phyloP scores from a whole-genome alignment of 257 asterid species.

The Euphrasia confusa region DNA sequence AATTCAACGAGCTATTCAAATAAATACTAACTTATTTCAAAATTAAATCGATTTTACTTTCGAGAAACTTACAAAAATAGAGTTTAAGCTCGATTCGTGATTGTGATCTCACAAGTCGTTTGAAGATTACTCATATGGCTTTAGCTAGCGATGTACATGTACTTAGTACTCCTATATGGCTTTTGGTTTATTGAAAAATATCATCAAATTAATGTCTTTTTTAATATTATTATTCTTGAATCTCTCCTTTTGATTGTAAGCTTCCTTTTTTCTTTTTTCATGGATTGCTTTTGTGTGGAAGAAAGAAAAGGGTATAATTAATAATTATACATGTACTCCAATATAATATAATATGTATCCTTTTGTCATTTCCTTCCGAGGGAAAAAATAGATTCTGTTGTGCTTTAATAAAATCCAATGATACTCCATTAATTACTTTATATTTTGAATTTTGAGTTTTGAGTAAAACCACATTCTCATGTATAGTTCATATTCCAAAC shows the following conservation, averaged over 20 bases:
- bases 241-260: not conserved
- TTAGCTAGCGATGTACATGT: too few relatives aligned
- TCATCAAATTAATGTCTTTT: not conserved
- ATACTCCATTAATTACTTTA: not conserved
- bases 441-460: not conserved
- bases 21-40: too few relatives aligned
- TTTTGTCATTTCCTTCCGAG: slow-evolving; percentile 7
- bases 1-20: too few relatives aligned
- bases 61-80: too few relatives aligned
- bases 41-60: too few relatives aligned
- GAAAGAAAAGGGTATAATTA: not conserved
- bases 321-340: not conserved
- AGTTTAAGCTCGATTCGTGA: too few relatives aligned
- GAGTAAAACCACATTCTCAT: not conserved
- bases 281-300: slow-evolving; percentile 30
- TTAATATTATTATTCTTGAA: not conserved
- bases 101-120: too few relatives aligned
- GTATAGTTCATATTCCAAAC: too few relatives aligned
- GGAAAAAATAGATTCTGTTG: slow-evolving; percentile 31
- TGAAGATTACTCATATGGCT: too few relatives aligned
- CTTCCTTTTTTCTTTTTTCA: slow-evolving; percentile 23
- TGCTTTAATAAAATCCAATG: slow-evolving; percentile 24
- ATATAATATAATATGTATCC: not conserved
- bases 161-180: too few relatives aligned
- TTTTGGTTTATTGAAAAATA: too few relatives aligned